Conservation (phyloP, 2,329 filamentous ascomycete species). For the Aspergillus floridensis region DNA sequence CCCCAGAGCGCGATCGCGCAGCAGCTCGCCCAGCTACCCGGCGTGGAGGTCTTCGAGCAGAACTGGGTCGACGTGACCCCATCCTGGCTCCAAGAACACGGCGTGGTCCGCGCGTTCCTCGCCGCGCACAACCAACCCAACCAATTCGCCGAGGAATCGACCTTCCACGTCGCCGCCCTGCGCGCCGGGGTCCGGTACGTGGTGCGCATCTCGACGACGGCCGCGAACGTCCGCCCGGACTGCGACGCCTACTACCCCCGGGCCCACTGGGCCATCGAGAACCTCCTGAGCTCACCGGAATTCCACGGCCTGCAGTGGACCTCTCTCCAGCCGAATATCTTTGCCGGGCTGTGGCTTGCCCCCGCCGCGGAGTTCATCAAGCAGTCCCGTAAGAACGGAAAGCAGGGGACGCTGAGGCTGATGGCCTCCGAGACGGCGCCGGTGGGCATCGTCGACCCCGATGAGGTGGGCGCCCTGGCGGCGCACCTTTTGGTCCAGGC, state of each 20-base stretch:
- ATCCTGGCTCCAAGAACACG: slow-evolving; percentile 40
- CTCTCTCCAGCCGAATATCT: slow-evolving; percentile 42
- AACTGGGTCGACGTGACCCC: slow-evolving; percentile 41
- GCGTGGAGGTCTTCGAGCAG: slow-evolving; percentile 36
- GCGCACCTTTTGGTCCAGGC: slow-evolving; percentile 36
- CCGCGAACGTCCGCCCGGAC: slow-evolving; percentile 38
- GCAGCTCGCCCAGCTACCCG: slow-evolving; percentile 31
- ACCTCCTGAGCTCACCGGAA: slow-evolving; percentile 35
- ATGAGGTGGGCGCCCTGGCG: slow-evolving; percentile 38
- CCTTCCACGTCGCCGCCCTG: slow-evolving; percentile 36
- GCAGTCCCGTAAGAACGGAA: slow-evolving; percentile 33
- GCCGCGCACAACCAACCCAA: slow-evolving; percentile 38
- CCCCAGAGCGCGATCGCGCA: slow-evolving; percentile 18
- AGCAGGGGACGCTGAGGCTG: slow-evolving; percentile 29
- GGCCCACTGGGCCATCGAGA: slow-evolving; percentile 44
- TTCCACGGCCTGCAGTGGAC: slow-evolving; percentile 40
- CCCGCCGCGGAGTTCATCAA: slow-evolving; percentile 33
- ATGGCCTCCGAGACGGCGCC: slow-evolving; percentile 29
- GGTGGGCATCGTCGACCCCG: slow-evolving; percentile 30
- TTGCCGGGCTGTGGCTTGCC: slow-evolving; percentile 23
- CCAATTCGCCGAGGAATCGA: slow-evolving; percentile 44
- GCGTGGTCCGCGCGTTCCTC: slow-evolving; percentile 41
- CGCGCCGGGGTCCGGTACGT: slow-evolving; percentile 42
- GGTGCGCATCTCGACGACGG: slow-evolving; percentile 44
- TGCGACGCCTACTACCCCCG: slow-evolving; percentile 37